Base-by-base conservation (phyloP, 768 basidiomycete species). In the Tulasnella sp. region DNA sequence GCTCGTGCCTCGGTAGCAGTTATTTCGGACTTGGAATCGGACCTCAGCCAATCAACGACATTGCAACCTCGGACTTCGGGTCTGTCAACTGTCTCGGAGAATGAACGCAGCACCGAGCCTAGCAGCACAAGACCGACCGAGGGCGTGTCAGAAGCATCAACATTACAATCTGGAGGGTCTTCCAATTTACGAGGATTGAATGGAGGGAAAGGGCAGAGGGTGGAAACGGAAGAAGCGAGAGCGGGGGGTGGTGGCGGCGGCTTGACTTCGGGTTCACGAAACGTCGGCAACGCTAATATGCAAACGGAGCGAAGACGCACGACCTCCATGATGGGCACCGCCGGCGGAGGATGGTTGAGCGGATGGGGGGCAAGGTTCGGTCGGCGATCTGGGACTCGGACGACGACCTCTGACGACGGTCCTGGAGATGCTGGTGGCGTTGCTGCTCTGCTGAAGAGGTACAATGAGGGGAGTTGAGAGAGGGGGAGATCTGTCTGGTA, bases 261-360 rank as follows among this genome's bases (percentile, higher is more conserved):
- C 23, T 67, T 26, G 61, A 67, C 61, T 26, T 67, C 61, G 61
- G 61, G 32, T 35, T 32, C 61, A 67, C 10, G 61, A 67, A 67
- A 67, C 61, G 61, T 67, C 61, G 61, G 61, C 61, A 67, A 67
- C 61, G 61, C 61, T 67, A 67, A 67, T 67, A 67, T 29, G 29
- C 61, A 67, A 67, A 67, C 61, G 61, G 61, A 67, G 61, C 61
- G 61, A 67, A 67, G 61, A 67, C 61, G 61, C 23, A 67, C 61
- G 61, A 67, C 61, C 15, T 67, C 61, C 16, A 35, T 67, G 32
- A 29, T 67, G 61, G 61, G 61, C 3, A 67, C 61, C 26, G 61
- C 61, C 61, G 61, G 29, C 61, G 61, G 61, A 35, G 61, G 61
- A 16, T 67, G 61, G 61, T 35, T 67, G 61, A 35, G 61, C 35